Base-by-base conservation (phyloP, 805 yeast species). In the Phaffomyces opuntiae region DNA sequence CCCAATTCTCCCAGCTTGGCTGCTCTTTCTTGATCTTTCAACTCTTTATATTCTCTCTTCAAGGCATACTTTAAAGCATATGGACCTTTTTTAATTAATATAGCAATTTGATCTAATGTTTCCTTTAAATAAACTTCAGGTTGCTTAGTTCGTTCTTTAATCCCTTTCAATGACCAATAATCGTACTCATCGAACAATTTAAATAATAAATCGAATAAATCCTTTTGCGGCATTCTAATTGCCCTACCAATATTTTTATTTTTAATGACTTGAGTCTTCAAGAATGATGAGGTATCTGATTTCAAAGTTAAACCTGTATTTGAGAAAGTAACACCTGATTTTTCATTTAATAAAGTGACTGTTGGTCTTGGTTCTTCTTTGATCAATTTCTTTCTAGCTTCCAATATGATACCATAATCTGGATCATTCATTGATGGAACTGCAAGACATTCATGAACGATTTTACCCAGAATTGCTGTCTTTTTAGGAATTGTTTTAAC, bases 81-180 rank as follows among this genome's bases (percentile, higher is more conserved):
- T 1, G 99, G 96, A 14, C 99, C 99, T 62, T 88, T 88, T 63
- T 91, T 89, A 56, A 87, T 90, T 60, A 93, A 74, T 31, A 78
- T 75, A 1, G 98, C 98, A 59, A 93, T 87, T 40, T 84, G 79
- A 50, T 91, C 99, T 41, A 93, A 70, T 47, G 93, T 86, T 61
- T 90, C 96, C 61, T 90, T 88, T 52, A 93, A 71, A 63, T 87
- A 95, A 19, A 83, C 83, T 62, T 93, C 99, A 2, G 99, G 99
- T 70, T 93, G 99, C 57, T 83, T 82, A 3, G 97, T 89, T 54
- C 96, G 78, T 62, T 93, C 99, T 59, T 88, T 84, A 50, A 93
- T 72, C 36, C 96, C 96, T 66, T 89, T 89, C 74, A 93, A 74
- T 11, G 93, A 81, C 99, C 99, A 93, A 65, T 90, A 93, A 61